Evolutionary conservation across 345 rosid species (phyloP).

Genomic region (Tarenaya hassleriana): DNA sequence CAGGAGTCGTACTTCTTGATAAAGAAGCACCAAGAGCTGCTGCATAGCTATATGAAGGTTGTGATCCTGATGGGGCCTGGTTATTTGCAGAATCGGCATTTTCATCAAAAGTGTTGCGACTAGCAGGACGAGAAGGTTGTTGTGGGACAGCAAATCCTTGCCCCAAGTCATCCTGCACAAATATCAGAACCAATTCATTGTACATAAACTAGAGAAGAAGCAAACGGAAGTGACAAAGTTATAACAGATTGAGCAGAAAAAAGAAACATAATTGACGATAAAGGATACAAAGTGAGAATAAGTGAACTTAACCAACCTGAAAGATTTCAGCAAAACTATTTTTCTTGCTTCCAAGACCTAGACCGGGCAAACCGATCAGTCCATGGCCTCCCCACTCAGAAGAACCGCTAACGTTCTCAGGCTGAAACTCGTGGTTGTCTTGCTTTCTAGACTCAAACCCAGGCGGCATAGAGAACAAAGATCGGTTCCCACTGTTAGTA

Average conservation of each 20-base stretch:
- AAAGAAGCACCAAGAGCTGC: constrained; percentile 70
- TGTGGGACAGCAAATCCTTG: not conserved
- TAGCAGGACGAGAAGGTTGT: constrained; percentile 1
- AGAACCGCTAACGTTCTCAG: constrained; percentile 32
- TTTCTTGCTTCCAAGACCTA: constrained; percentile 56
- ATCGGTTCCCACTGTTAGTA: constrained; percentile 34
- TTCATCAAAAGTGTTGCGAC: not conserved
- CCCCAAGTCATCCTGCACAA: constrained; percentile 5
- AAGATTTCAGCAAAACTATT: constrained; percentile 62
- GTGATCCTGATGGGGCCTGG: constrained; percentile 46
- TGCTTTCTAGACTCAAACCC: constrained; percentile 67
- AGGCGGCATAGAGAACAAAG: constrained; percentile 65
- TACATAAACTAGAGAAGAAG: not conserved
- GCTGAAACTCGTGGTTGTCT: constrained; percentile 32
- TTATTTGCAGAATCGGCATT: constrained; percentile 26
- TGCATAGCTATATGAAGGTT: constrained; percentile 65
- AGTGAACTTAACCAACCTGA: constrained; percentile 40
- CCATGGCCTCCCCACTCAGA: constrained; percentile 74
- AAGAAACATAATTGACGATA: not conserved
- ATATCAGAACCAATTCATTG: not conserved
- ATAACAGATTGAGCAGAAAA: not conserved
- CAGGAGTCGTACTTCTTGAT: constrained; percentile 87
- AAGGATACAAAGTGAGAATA: not conserved
- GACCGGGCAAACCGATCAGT: constrained; percentile 62
- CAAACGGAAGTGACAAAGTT: not conserved